Base-by-base conservation (phyloP, 2,329 filamentous ascomycete species). In the Pezicula neosporulosa region DNA sequence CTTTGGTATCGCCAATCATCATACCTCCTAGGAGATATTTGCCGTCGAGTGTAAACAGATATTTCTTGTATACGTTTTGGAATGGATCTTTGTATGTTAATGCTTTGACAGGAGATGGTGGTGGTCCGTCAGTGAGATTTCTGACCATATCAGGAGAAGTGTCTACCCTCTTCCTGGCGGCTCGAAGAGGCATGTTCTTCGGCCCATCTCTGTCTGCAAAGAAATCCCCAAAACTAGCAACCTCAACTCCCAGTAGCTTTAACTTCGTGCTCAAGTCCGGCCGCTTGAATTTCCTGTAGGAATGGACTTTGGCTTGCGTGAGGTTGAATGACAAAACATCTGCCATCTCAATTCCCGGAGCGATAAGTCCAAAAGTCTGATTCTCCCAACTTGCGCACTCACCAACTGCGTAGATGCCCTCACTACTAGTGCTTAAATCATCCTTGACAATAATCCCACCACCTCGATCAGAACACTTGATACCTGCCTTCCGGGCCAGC, bases 1-100 rank as follows among this genome's bases (percentile, higher is more conserved):
- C 91, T 56, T 82, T 87, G 0, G 90, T 95, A 63, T 96, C 91
- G 37, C 91, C 92, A 55, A 96, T 94, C 90, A 96, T 96, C 90
- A 96, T 96, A 4, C 91, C 92, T n/a, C 91, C 91, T 0, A 96
- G 81, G 1, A 96, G 75, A 62, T 93, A 93, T 67, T 95, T 95
- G 24, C 91, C 91, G 64, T 96, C 92, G 64, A 85, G 75, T 0
- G 91, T 95, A 64, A 96, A 96, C 10, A 96, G 73, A 68, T 94
- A 96, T 66, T 96, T 96, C 69, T 96, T 96, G 74, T 96, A 96
- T 1, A 96, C 83, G 44, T 90, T 85, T 50, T 85, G 80, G 65
- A 96, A 96, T 0, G 91, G 91, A 63, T 96, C 91, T 56, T 87
- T 90, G 72, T 96, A 96, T 0, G 87, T 93, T 39, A 96, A 73